Percentiles rank a stretch among this genome's conserved stretches.
Conservation (phyloP, 2,329 filamentous ascomycete genomes). For the Pseudovirgaria hyperparasitica region DNA sequence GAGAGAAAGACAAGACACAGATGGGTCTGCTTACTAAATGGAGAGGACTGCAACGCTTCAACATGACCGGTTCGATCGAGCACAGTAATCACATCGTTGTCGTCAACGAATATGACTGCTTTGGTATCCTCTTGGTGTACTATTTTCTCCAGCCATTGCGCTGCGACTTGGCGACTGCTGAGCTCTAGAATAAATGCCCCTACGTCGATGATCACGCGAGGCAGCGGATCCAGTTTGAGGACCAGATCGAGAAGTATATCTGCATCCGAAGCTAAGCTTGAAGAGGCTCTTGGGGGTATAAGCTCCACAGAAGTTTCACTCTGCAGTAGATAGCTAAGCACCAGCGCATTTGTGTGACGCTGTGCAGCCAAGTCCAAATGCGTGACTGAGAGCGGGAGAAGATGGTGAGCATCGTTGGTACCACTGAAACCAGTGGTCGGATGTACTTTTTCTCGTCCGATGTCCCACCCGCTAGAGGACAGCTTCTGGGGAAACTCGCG, state of each 20-base stretch:
- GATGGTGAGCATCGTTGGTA: conserved; percentile 49
- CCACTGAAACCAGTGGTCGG: conserved; percentile 56
- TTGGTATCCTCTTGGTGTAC: conserved; percentile 24
- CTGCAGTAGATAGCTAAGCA: conserved; percentile 46
- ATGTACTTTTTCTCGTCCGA: conserved; percentile 35
- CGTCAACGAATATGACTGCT: conserved; percentile 42
- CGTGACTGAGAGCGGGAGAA: conserved; percentile 43
- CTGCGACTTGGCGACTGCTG: conserved; percentile 29
- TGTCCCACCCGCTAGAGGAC: conserved; percentile 55
- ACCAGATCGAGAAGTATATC: conserved; percentile 36
- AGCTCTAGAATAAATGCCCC: conserved; percentile 58
- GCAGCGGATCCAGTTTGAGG: conserved; percentile 20
- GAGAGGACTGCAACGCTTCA: conserved; percentile 43
- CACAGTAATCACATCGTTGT: conserved; percentile 42
- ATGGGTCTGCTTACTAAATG: conserved; percentile 43
- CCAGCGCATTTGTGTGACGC: conserved; percentile 53
- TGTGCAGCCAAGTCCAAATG: conserved; percentile 44
- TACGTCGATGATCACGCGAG: conserved; percentile 55
- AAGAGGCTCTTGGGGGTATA: conserved; percentile 8
- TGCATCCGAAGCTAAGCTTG: conserved; percentile 22
- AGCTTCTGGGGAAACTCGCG: conserved; percentile 53
- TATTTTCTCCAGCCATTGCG: conserved; percentile 36
- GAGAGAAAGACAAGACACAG: conserved; percentile 56
- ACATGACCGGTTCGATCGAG: conserved; percentile 34
- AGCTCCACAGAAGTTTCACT: conserved; percentile 20